Percentiles rank a stretch among this genome's conserved stretches.
Evolutionary conservation across 169 alveolate species (phyloP).

Genomic region (Cryptosporidium meleagridis): DNA sequence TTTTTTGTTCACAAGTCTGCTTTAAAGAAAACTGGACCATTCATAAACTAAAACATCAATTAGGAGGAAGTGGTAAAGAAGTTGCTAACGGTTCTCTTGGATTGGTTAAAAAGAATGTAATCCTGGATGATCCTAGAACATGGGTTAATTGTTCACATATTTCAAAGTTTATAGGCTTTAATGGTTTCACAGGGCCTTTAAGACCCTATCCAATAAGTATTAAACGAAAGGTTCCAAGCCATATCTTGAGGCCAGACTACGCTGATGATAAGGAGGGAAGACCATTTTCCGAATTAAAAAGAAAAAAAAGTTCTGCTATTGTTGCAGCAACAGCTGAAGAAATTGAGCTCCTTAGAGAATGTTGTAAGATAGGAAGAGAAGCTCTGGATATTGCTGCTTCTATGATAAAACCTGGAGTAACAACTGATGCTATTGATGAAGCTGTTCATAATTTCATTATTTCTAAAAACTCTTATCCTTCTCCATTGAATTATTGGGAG

Average conservation of each 20-base stretch:
- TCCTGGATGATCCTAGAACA: slow-evolving; percentile 39
- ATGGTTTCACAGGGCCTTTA: slow-evolving; percentile 91
- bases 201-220: slow-evolving; percentile 93
- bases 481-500: slow-evolving; percentile 95
- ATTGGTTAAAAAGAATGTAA: neutral
- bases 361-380: slow-evolving; percentile 91
- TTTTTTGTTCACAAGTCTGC: slow-evolving; percentile 96
- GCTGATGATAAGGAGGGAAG: slow-evolving; percentile 88
- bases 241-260: slow-evolving; percentile 95
- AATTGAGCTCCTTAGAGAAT: slow-evolving; percentile 83
- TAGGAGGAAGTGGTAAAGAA: slow-evolving; percentile 51
- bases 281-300: slow-evolving; percentile 90
- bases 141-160: slow-evolving; percentile 74
- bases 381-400: slow-evolving; percentile 94
- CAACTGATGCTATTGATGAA: slow-evolving; percentile 95
- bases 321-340: slow-evolving; percentile 88
- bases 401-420: slow-evolving; percentile 93
- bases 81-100: neutral
- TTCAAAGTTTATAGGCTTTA: slow-evolving; percentile 39
- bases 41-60: slow-evolving; percentile 90
- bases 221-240: slow-evolving; percentile 91
- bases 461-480: slow-evolving; percentile 95
- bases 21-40: slow-evolving; percentile 91
- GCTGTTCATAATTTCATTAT: slow-evolving; percentile 93
- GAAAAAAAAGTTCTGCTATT: slow-evolving; percentile 81